These are phyloP conservation scores for Encephalitozoon intestinalis DNA, from an alignment of 371 early-diverging fungal genomes.

Conservation along the genomic window DNA sequence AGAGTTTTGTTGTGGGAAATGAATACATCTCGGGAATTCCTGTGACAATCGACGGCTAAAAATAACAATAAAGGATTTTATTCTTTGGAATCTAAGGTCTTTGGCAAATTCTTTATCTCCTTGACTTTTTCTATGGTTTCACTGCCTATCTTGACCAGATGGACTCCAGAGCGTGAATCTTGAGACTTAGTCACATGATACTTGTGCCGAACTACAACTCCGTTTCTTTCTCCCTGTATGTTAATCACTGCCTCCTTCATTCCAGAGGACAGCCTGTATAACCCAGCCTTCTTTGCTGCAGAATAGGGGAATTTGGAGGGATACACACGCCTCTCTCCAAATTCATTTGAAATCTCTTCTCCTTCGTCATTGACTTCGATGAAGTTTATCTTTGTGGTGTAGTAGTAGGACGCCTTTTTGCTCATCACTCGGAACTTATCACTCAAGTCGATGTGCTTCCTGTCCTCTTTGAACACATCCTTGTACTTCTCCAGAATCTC, in stretches of 20 bases:
- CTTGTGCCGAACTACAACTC: background rate
- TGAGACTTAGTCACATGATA: background rate
- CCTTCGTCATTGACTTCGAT: conserved; percentile 13
- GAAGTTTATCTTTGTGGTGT: background rate
- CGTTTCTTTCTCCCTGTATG: background rate
- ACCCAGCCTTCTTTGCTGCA: conserved; percentile 34
- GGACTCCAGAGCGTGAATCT: background rate
- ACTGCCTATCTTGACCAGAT: background rate
- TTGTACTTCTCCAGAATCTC: conserved; percentile 26
- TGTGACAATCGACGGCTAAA: conserved; percentile 7
- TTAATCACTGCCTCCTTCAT: background rate
- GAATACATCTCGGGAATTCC: conserved; percentile 37
- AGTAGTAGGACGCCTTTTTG: conserved; percentile 24
- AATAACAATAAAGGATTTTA: background rate
- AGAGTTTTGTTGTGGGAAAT: conserved; percentile 8
- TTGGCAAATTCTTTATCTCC: background rate
- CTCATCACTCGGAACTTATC: conserved; percentile 34
- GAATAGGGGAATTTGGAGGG: conserved; percentile 28
- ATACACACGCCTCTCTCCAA: background rate
- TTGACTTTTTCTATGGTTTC: background rate
- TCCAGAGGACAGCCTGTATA: background rate
- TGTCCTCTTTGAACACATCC: conserved; percentile 6
- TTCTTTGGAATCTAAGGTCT: background rate
- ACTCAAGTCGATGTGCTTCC: conserved; percentile 28
- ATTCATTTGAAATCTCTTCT: background rate